phyloP scores from a whole-genome alignment of 257 asterid species.

The Nicotiana sylvestris region DNA sequence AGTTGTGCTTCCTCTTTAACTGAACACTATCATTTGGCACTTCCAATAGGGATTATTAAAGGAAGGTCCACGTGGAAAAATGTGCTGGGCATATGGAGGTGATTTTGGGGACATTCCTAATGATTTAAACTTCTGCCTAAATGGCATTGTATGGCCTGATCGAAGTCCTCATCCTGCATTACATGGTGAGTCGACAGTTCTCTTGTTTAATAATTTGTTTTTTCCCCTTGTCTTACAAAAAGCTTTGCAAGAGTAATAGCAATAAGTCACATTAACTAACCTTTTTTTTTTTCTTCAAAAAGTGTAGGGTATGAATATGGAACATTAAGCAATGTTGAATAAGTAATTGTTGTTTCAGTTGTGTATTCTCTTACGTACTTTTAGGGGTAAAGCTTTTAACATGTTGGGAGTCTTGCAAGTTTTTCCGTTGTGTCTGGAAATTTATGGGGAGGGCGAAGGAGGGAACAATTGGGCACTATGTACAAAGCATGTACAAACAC shows the following conservation, averaged over 20 bases:
- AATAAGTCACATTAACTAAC: not conserved
- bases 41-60: conserved; percentile 58
- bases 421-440: not conserved
- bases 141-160: conserved; percentile 93
- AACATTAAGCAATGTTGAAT: not conserved
- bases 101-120: conserved; percentile 91
- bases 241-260: not conserved
- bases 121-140: conserved; percentile 86
- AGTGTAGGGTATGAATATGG: not conserved
- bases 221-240: not conserved
- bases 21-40: not conserved
- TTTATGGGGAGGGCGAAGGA: not conserved
- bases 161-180: conserved; percentile 96
- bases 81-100: conserved; percentile 98
- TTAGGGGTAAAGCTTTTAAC: not conserved
- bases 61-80: conserved; percentile 61
- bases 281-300: not conserved
- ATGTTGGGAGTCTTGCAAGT: not conserved
- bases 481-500: not conserved
- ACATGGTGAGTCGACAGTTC: conserved; percentile 42
- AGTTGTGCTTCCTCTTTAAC: not conserved
- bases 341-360: not conserved
- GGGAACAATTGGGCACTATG: not conserved
- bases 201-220: not conserved
- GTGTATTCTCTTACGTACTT: not conserved